Base-by-base conservation (phyloP, 176 grass and related monocot species). In the Elymus sibiricus region DNA sequence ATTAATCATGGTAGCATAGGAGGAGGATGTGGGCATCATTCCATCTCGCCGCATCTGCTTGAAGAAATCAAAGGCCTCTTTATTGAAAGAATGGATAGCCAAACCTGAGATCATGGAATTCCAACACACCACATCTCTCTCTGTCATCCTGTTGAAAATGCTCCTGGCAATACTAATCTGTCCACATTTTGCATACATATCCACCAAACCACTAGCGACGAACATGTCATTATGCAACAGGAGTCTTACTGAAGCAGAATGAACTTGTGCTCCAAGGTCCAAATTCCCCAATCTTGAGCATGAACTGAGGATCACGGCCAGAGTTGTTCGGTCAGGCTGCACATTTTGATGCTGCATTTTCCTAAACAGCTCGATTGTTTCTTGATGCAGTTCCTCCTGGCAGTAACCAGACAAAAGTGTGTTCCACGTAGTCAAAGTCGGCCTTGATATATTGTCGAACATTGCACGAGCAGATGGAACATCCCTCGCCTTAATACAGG, bases 51-150 rank as follows among this genome's bases (percentile, higher is more conserved):
- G 62, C 93, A 98, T 93, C 75, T 88, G 87, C 81, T 93, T 98
- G 87, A 95, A 95, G 77, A 91, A 88, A 82, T 82, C 4, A 16
- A 98, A 90, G 28, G 89, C 92, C 37, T 98, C 92, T 89, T 84
- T 84, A 74, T 90, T 90, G 60, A 91, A 85, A 85, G 81, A 93
- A 86, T 89, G 91, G 63, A 93, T 79, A 88, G 89, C 74, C 65
- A 95, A 80, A 66, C 91, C 91, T 53, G 89, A 90, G 69, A 98
- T 91, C 87, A 98, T 98, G 27, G 95, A 89, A 91, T 98, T 95
- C 95, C 95, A 98, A 76, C 89, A 89, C 35, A 98, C 90, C 24
- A 95, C 85, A 34, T 95, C 95, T 82, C 93, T 93, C 80, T 93
- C 85, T 1, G 49, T 77, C 89, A 95, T 95, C 82, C 60, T 84